Conservation (phyloP, 2,329 filamentous ascomycete genomes). For the Scedosporium apiospermum region DNA sequence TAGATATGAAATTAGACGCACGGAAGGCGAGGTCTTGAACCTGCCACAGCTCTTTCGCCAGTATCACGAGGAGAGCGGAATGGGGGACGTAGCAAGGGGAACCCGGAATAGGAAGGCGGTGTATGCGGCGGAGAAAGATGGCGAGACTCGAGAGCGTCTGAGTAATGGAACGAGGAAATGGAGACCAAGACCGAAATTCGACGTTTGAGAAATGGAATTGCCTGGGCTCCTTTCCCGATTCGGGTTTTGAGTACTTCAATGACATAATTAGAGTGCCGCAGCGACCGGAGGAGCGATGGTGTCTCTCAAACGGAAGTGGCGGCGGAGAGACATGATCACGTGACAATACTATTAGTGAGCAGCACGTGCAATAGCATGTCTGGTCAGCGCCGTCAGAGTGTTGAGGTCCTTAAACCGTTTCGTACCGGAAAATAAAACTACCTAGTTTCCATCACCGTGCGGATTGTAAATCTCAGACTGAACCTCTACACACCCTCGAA, state of each 20-base stretch:
- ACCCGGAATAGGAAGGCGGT: background rate
- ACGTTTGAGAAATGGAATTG: background rate
- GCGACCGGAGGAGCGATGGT: background rate
- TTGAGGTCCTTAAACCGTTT: background rate
- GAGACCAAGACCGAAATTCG: too few species aligned
- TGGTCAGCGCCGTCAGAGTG: background rate
- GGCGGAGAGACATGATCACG: background rate
- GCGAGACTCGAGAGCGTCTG: background rate
- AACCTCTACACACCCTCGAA: background rate
- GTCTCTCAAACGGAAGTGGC: background rate
- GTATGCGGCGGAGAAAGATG: background rate
- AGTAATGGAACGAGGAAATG: too few species aligned
- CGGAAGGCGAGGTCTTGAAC: background rate
- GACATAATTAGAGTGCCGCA: background rate
- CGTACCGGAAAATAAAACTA: slow-evolving; percentile 6
- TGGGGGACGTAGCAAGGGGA: background rate
- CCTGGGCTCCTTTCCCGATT: background rate
- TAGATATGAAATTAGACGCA: background rate
- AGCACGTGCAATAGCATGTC: background rate
- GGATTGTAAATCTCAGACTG: slow-evolving; percentile 16
- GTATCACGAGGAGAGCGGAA: background rate
- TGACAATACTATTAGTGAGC: background rate
- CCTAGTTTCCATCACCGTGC: slow-evolving; percentile 14
- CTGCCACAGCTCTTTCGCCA: too few species aligned
- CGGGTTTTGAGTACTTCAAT: background rate